Evolutionary conservation across 2,329 filamentous ascomycete species (phyloP).

Genomic region (Colletotrichum sp.): DNA sequence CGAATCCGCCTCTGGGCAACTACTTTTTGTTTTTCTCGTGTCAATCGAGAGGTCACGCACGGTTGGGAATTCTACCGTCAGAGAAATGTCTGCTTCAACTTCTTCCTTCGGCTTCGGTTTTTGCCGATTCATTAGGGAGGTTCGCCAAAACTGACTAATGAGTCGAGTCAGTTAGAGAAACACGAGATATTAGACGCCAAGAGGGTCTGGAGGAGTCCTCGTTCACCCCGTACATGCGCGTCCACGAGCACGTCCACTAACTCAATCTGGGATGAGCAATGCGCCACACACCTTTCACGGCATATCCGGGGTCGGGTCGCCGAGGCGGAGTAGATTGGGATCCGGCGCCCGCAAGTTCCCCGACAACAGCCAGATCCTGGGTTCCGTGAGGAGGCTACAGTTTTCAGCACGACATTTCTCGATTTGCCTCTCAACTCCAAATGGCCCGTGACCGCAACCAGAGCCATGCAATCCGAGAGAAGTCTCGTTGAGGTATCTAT

Average conservation of each 20-base stretch:
- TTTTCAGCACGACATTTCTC: background rate
- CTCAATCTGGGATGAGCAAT: background rate
- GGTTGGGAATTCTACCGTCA: background rate
- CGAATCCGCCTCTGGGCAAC: conserved; percentile 22
- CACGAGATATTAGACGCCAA: background rate
- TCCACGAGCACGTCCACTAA: background rate
- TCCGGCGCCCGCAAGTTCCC: background rate
- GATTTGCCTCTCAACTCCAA: background rate
- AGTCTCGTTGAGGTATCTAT: background rate
- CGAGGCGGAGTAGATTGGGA: background rate
- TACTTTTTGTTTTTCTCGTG: background rate
- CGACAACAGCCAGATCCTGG: background rate
- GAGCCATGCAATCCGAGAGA: background rate
- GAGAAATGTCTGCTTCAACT: background rate
- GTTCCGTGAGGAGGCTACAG: background rate
- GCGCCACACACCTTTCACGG: background rate
- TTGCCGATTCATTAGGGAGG: background rate
- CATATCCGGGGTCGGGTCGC: background rate
- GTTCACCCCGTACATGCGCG: background rate
- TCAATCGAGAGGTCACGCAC: background rate
- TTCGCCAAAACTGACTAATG: background rate
- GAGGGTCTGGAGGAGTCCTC: background rate
- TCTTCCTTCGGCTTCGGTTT: background rate
- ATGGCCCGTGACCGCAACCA: background rate
- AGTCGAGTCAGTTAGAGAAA: background rate